Base-by-base conservation (phyloP, 192 early-diverging fungal species). In the Coemansia sp. region DNA sequence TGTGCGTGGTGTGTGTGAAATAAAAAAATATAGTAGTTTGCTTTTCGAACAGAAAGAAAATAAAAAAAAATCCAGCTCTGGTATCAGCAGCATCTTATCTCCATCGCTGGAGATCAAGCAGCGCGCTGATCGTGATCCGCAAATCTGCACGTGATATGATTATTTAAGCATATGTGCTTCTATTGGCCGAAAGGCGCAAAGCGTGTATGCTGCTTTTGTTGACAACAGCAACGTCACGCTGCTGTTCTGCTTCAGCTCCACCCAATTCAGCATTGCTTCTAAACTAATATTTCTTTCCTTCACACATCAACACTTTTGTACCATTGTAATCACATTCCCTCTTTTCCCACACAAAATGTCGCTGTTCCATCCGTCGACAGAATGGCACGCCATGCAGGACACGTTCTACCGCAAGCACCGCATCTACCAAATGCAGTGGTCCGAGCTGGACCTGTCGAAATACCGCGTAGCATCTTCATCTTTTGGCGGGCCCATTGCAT, bases 401-500 rank as follows among this genome's bases (percentile, higher is more conserved):
- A 72, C 62, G 8, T 83, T 80, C 71, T 83, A 80, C 66, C 69
- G 88, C 49, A 80, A 92, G 67, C 86, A 92, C 60, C 91, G 93
- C 67, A 78, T 92, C 11, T 99, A 99, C 69, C 70, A 89, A 17
- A 87, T 97, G 89, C 73, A 87, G 55, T 97, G 96, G 97, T 89
- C 89, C 30, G 88, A 89, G n/a, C 80, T 94, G 5, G 92, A 97
- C 71, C 77, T 99, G 30, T 87, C 87, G 10, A 92, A 92, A 62
- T 92, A 85, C 71, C 83, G 91, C 58, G 86, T 95, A 16, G 92
- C 94, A 0, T 91, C 86, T 2, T 91, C 94, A 22, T 90, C 92
- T 4, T 94, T 90, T 84, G 97, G 93, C 30, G 97, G 97, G 8
- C 97, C 97, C 6, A 89, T 83, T 91, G 97, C 97, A 5, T 85